Evolutionary conservation across 116 monocot species (phyloP).

Genomic region (Posidonia oceanica): DNA sequence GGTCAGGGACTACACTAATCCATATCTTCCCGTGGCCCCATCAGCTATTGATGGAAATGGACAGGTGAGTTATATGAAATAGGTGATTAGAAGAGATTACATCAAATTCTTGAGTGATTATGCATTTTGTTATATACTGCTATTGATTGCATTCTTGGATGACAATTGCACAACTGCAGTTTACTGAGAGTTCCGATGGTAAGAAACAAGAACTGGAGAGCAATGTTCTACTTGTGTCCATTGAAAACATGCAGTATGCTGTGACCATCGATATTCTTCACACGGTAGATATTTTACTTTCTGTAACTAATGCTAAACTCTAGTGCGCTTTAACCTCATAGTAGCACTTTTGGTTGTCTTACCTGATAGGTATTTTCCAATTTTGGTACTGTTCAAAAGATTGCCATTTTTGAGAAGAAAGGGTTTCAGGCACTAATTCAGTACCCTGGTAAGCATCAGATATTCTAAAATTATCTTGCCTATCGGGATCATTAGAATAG

Average conservation of each 20-base stretch:
- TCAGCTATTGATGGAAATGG: conserved; percentile 36
- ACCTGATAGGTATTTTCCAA: conserved; percentile 37
- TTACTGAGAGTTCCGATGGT: conserved; percentile 20
- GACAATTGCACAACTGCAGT: conserved; percentile 2
- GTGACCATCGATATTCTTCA: conserved; percentile 48
- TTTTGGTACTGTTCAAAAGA: conserved; percentile 51
- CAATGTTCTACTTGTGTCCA: conserved; percentile 45
- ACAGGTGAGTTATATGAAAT: conserved; percentile 16
- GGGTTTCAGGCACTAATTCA: conserved; percentile 54
- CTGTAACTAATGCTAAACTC: background rate
- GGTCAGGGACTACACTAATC: conserved; percentile 45
- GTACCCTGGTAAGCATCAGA: conserved; percentile 31
- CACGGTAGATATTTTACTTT: conserved; percentile 12
- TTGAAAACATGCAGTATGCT: conserved; percentile 54
- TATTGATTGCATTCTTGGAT: background rate
- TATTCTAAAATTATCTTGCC: background rate
- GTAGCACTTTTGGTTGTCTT: no score
- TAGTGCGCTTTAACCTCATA: no score
- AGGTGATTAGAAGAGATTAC: background rate
- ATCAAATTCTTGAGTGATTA: background rate
- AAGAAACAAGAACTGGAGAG: conserved; percentile 40
- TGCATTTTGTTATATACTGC: background rate
- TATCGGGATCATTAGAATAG: background rate
- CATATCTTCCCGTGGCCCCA: conserved; percentile 44
- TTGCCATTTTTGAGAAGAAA: conserved; percentile 63